Percentiles rank a stretch among this genome's conserved stretches.
These are phyloP conservation scores for Ophiosphaerella narmari DNA, from an alignment of 2,329 filamentous ascomycete genomes.

Conservation along the genomic window DNA sequence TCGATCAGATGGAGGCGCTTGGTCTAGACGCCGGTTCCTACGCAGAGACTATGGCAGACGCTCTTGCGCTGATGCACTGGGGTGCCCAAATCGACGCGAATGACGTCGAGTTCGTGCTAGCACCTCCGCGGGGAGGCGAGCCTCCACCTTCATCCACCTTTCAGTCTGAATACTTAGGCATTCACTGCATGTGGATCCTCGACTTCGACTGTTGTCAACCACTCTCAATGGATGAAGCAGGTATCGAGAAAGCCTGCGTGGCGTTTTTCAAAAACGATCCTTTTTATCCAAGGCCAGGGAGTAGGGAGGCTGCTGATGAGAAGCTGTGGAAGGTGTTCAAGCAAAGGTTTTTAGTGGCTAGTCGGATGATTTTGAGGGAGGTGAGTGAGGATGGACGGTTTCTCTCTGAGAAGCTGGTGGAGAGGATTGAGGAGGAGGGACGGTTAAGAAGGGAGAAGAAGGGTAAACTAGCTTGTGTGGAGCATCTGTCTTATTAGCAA, in stretches of 20 bases:
- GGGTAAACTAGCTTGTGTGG: not conserved
- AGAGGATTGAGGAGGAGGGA: constrained; percentile 9
- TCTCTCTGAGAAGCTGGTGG: constrained; percentile 7
- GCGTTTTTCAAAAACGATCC: constrained; percentile 59
- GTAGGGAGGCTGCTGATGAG: constrained; percentile 8
- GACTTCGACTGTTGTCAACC: constrained; percentile 65
- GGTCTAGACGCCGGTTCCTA: constrained; percentile 44
- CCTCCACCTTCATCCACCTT: constrained; percentile 6
- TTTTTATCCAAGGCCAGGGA: constrained; percentile 49
- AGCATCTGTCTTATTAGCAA: no score
- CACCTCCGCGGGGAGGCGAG: constrained; percentile 11
- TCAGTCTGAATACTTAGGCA: constrained; percentile 10
- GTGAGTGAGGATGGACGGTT: not conserved
- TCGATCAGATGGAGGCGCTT: constrained; percentile 57
- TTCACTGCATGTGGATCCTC: constrained; percentile 50
- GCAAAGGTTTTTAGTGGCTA: constrained; percentile 9
- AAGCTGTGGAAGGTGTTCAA: constrained; percentile 14
- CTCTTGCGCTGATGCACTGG: constrained; percentile 60
- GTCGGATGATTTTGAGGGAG: constrained; percentile 2
- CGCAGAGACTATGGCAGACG: constrained; percentile 54
- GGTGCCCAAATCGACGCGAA: constrained; percentile 54
- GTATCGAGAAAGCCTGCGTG: constrained; percentile 49
- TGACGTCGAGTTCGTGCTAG: constrained; percentile 63
- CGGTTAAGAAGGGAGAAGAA: not conserved
- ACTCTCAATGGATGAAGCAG: constrained; percentile 43